Base-by-base conservation (phyloP, 2,329 filamentous ascomycete genomes). In the Penicillium capsulatum region DNA sequence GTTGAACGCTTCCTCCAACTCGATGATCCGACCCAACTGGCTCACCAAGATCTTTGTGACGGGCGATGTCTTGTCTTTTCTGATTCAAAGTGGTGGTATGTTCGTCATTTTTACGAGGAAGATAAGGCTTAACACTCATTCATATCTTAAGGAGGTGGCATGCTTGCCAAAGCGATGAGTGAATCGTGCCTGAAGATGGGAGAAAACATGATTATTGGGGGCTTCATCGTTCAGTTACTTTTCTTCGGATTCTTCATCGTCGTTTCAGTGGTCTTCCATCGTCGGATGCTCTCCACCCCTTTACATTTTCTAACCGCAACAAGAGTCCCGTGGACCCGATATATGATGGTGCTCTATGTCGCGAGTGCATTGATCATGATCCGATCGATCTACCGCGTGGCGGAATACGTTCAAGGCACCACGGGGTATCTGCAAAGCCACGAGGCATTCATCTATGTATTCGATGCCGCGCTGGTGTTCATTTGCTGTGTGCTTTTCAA, bases 11-110 rank as follows among this genome's bases (percentile, higher is more conserved):
- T 41, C 42, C 3, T 42, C 43, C 0, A 45, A 44, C 6, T 52
- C 51, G 1, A 28, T 57, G 2, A 44, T 57, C 29, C 29, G 50
- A 7, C 38, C 48, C 9, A 37, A 42, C 13, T 57, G 48, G 47
- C 26, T 57, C 15, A 57, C 54, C 16, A 57, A 57, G 36, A 55
- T 55, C 34, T 57, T 57, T 17, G 54, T 57, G 15, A 33, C 42
- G 3, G 53, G 54, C 7, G 54, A 57, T 22, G 45, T 57, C 6
- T 6, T 57, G 0, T 55, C 53, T 1, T 57, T 57, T 17, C 26
- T 57, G 2, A 50, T 55, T 17, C 54, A 57, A 31, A 44, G 47
- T 22, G 51, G 50, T 37, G 53, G 53, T 53, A 40, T 13, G 31
- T n/a, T 32, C n/a, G n/a, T n/a, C n/a, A n/a, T 24, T 24, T 24